Percentiles rank a stretch among this genome's conserved stretches.
These are phyloP conservation scores for Euphorbia pulcherrima DNA, from an alignment of 345 rosid species.

Conservation along the genomic window DNA sequence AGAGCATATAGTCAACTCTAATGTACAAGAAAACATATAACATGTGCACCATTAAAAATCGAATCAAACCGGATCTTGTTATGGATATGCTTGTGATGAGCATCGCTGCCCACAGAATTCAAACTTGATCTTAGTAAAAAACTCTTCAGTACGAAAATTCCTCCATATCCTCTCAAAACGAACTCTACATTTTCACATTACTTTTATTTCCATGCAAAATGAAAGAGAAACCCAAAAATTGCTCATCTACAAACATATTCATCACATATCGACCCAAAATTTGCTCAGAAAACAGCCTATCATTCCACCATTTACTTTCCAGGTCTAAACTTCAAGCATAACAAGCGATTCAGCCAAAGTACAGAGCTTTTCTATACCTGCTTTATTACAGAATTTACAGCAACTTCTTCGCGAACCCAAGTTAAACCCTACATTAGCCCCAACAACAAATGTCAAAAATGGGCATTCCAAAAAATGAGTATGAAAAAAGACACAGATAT, in stretches of 20 bases:
- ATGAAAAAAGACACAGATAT: neutral
- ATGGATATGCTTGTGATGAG: neutral
- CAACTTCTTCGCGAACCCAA: slow-evolving; percentile 20
- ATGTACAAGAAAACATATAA: neutral
- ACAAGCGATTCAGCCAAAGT: slow-evolving; percentile 14
- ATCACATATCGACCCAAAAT: slow-evolving; percentile 20
- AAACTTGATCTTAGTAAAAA: no score
- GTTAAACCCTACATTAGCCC: slow-evolving; percentile 28
- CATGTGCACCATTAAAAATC: neutral
- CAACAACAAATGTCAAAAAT: neutral
- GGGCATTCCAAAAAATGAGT: neutral
- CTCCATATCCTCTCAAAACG: slow-evolving; percentile 16
- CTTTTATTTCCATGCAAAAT: slow-evolving; percentile 29
- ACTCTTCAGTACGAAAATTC: slow-evolving; percentile 12
- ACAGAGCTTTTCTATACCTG: slow-evolving; percentile 22
- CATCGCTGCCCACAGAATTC: neutral
- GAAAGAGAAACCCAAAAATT: slow-evolving; percentile 1
- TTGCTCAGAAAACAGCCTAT: slow-evolving; percentile 9
- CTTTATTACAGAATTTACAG: slow-evolving; percentile 48
- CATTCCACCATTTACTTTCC: slow-evolving; percentile 11
- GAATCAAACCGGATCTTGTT: neutral
- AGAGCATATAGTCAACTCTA: no score
- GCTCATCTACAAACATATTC: slow-evolving; percentile 18
- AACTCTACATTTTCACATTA: slow-evolving; percentile 25
- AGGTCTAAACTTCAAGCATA: no score